Conservation (phyloP, 75 land plant species). For the Pinus taeda region DNA sequence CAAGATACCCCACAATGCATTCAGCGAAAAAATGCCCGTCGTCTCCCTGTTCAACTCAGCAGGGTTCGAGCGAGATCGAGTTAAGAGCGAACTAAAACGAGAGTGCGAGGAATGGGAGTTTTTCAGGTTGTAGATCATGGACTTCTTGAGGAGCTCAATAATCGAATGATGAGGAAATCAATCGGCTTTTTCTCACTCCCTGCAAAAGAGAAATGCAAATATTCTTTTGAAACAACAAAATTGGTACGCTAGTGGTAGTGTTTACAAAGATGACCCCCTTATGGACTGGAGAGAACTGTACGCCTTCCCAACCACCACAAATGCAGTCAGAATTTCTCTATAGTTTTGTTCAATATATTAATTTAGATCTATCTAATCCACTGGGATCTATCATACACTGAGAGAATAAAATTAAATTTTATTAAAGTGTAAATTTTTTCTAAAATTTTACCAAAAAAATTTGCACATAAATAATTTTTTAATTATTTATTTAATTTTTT, state of each 20-base stretch:
- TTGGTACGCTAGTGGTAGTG: not conserved
- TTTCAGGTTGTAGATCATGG: slow-evolving; percentile 16
- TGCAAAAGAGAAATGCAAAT: not conserved
- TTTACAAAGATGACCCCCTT: not conserved
- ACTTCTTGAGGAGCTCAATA: not conserved
- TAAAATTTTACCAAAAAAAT: no score
- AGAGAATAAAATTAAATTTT: no score
- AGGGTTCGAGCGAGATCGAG: not conserved
- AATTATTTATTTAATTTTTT: no score
- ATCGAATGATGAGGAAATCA: not conserved
- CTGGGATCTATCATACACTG: no score
- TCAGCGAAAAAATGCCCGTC: no score
- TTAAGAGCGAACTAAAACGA: not conserved
- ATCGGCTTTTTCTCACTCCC: slow-evolving; percentile 10
- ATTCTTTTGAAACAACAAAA: not conserved
- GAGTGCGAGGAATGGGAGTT: slow-evolving; percentile 10
- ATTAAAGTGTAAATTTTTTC: no score
- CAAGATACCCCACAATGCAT: no score
- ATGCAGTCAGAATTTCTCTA: slow-evolving; percentile 24
- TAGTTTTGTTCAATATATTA: not conserved
- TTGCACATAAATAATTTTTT: no score
- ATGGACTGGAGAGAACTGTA: slow-evolving; percentile 5
- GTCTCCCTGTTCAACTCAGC: no score
- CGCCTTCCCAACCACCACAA: slow-evolving; percentile 60
- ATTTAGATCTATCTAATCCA: no score